These are phyloP conservation scores for Auriscalpium orientale DNA, from an alignment of 768 basidiomycete species.

Conservation along the genomic window DNA sequence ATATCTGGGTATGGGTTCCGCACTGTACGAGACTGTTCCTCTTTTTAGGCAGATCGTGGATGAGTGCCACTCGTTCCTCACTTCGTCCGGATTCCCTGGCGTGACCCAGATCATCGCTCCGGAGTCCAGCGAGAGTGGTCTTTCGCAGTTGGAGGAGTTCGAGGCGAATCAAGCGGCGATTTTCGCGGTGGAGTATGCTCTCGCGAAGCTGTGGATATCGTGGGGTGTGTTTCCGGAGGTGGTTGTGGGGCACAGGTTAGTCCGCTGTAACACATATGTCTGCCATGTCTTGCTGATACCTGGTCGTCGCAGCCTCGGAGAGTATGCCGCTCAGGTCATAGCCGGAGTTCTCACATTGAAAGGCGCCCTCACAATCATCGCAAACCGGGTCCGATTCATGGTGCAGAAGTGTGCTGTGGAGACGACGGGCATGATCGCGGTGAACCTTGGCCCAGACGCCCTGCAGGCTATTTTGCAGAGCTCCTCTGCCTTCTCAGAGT, in stretches of 20 bases:
- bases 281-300: constrained; percentile 1
- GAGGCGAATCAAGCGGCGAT: constrained; percentile 47
- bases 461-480: constrained; percentile 30
- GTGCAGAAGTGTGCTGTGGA: constrained; percentile 34
- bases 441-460: constrained; percentile 31
- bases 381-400: constrained; percentile 51
- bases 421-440: constrained; percentile 55
- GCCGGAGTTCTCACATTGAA: constrained; percentile 50
- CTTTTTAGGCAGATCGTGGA: constrained; percentile 48
- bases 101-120: constrained; percentile 31
- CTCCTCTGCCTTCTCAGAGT: constrained; percentile 26
- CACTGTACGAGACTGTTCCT: constrained; percentile 42
- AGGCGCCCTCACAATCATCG: constrained; percentile 51
- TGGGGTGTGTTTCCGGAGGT: constrained; percentile 60
- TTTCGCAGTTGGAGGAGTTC: constrained; percentile 29
- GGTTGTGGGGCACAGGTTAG: constrained; percentile 68
- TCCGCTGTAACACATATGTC: not conserved
- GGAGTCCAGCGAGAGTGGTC: constrained; percentile 17
- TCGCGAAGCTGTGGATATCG: constrained; percentile 56
- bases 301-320: constrained; percentile 51
- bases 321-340: constrained; percentile 65
- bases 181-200: constrained; percentile 55
- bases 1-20: constrained; percentile 54
- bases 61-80: constrained; percentile 47
- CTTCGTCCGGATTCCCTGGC: constrained; percentile 41